Evolutionary conservation across 2,329 filamentous ascomycete species (phyloP).

Genomic region (Fusarium heterosporum): DNA sequence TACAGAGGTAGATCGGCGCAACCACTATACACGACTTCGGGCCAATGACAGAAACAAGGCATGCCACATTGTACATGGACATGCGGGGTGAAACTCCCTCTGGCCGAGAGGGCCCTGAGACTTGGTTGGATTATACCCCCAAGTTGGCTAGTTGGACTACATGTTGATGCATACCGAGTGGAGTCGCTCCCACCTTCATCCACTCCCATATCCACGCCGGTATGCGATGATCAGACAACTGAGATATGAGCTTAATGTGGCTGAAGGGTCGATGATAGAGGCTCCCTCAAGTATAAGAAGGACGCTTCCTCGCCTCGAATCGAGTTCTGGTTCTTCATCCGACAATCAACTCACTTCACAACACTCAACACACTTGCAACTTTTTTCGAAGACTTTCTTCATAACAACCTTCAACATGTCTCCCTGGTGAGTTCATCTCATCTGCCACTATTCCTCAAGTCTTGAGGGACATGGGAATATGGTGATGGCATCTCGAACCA

Average conservation of each 20-base stretch:
- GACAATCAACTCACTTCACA: constrained; percentile 40
- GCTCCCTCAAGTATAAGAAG: constrained; percentile 44
- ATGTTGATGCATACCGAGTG: constrained; percentile 35
- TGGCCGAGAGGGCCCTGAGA: constrained; percentile 15
- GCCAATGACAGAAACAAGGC: constrained; percentile 33
- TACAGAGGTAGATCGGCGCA: constrained; percentile 26
- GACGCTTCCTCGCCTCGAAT: constrained; percentile 31
- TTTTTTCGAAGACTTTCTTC: constrained; percentile 44
- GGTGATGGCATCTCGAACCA: neutral
- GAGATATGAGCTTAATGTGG: constrained; percentile 9
- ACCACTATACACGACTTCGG: constrained; percentile 16
- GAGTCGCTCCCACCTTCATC: constrained; percentile 26
- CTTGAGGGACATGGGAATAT: neutral
- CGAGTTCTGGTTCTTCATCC: constrained; percentile 41
- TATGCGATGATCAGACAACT: constrained; percentile 45
- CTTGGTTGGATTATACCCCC: constrained; percentile 29
- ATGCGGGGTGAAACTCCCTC: constrained; percentile 40
- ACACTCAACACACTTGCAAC: constrained; percentile 34
- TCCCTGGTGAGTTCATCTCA: constrained; percentile 45
- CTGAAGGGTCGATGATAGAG: constrained; percentile 22
- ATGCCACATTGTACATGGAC: constrained; percentile 24
- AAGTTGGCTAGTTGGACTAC: constrained; percentile 20
- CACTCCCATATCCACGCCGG: constrained; percentile 35
- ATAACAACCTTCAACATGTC: constrained; percentile 46
- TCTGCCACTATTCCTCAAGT: neutral